Conservation (phyloP, 805 yeast species). For the Lipomyces kockii region DNA sequence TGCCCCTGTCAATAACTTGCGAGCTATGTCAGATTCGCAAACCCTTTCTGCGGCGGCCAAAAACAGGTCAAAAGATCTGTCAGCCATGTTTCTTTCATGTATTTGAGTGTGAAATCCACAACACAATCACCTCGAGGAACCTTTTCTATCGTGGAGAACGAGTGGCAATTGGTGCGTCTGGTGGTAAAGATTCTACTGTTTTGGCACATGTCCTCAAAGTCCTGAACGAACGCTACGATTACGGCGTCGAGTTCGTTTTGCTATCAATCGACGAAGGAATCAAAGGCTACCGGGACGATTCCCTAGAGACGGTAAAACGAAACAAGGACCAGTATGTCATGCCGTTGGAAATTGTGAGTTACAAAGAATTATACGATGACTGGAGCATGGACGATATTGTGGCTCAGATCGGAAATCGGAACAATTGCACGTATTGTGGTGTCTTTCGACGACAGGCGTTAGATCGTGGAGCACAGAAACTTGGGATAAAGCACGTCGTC, state of each 20-base stretch:
- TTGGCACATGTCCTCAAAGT: conserved; percentile 85
- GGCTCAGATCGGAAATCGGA: conserved; percentile 88
- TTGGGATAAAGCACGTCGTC: conserved; percentile 86
- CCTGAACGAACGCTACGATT: conserved; percentile 82
- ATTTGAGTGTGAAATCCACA: conserved; percentile 94
- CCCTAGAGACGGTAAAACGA: conserved; percentile 93
- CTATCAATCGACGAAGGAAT: conserved; percentile 96
- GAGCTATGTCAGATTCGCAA: conserved; percentile 82
- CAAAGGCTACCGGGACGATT: conserved; percentile 95
- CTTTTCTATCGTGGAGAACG: conserved; percentile 80
- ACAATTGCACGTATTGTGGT: conserved; percentile 97
- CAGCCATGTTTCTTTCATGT: conserved; percentile 87
- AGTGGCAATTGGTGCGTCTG: conserved; percentile 98
- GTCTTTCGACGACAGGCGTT: conserved; percentile 94
- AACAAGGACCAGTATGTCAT: conserved; percentile 83
- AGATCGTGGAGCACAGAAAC: conserved; percentile 90
- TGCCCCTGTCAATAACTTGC: conserved; percentile 50
- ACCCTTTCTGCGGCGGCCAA: conserved; percentile 90
- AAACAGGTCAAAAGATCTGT: conserved; percentile 86
- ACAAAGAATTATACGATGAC: conserved; percentile 76
- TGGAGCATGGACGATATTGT: conserved; percentile 99
- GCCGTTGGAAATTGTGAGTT: conserved; percentile 80
- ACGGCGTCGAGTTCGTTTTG: conserved; percentile 82
- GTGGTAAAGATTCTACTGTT: conserved; percentile 98
- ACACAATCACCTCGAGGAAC: conserved; percentile 72